Base-by-base conservation (phyloP, 306 rosid species). In the Pterocarpus santalinus region DNA sequence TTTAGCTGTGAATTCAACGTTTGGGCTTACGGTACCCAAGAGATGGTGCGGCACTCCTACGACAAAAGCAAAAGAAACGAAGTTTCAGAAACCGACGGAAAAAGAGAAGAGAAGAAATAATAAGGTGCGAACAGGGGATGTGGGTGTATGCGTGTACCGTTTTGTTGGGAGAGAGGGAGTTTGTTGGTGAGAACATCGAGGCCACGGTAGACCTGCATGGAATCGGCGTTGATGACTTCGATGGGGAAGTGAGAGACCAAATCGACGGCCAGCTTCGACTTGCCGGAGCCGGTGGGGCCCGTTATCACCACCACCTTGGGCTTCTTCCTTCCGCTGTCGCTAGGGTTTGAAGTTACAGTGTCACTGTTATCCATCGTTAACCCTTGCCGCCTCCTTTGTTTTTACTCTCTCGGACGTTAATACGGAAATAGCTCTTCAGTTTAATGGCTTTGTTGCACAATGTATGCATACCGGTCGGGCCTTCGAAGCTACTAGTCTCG, bases 141-240 rank as follows among this genome's bases (percentile, higher is more conserved):
- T 5, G 52, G 22, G 30, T 15, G 61, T 16, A 55, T 55, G 30
- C 32, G 61, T 49, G 82, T 65, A 92, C 98, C 95, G 30, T 91
- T 85, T 75, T 87, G 97, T 2, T 95, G 91, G 3, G 83, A 53
- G 72, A 75, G 84, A 15, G 94, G 85, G 68, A 91, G 84, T 79
- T 95, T 95, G 83, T 95, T 95, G 72, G 99, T 88, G 89, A 93
- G 97, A 81, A 95, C 90, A 70, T 91, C 95, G 68, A 93, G 85
- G n/a, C 97, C 97, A 10, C 68, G 68, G 86, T 93, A 95, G 74
- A 93, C 97, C 87, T 95, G 89, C 99, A 95, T 95, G 65, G 99
- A 93, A 81, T 95, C 97, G 52, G 98, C 97, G 83, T 91, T 95
- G 87, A 92, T 88, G 74, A 91, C 84, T 90, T 95, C 97, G 17